These are phyloP conservation scores for Fusarium hostae DNA, from an alignment of 2,329 filamentous ascomycete genomes.

Conservation along the genomic window DNA sequence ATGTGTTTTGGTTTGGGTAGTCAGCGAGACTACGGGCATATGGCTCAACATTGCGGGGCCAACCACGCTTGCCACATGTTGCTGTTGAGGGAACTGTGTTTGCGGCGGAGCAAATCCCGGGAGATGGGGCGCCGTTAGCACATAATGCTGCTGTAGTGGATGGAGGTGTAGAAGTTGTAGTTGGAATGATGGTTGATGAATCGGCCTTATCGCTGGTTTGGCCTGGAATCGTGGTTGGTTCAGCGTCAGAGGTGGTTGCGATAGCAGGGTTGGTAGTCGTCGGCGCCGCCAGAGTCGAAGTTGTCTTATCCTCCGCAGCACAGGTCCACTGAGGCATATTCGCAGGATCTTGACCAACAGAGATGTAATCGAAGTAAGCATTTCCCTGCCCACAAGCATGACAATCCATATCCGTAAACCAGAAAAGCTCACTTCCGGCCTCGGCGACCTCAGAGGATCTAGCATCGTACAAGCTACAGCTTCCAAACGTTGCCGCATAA, in stretches of 20 bases:
- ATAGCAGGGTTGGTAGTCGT: background rate
- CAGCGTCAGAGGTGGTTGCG: background rate
- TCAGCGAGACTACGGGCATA: background rate
- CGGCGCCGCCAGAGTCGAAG: background rate
- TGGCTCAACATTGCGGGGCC: constrained; percentile 1
- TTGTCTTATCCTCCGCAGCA: background rate
- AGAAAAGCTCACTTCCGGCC: background rate
- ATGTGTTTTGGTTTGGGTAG: constrained; percentile 8
- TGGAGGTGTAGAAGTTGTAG: background rate
- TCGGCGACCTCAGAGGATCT: constrained; percentile 28
- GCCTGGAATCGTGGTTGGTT: background rate
- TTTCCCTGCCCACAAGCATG: constrained; percentile 29
- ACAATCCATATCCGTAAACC: constrained; percentile 36
- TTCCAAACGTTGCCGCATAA: constrained; percentile 27
- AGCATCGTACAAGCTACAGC: constrained; percentile 30
- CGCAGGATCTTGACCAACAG: constrained; percentile 7
- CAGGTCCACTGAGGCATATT: constrained; percentile 20
- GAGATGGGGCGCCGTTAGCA: constrained; percentile 19
- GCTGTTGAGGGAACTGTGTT: constrained; percentile 3
- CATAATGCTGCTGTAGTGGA: background rate
- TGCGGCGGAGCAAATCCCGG: constrained; percentile 13
- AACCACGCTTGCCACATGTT: constrained; percentile 18
- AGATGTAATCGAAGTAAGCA: constrained; percentile 36
- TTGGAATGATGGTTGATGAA: background rate
- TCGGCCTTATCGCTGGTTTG: background rate